A percentile compares a stretch with the other conserved stretches of the same genome.
Conservation (phyloP, 2,329 filamentous ascomycete genomes). For the Diaporthe sp. region DNA sequence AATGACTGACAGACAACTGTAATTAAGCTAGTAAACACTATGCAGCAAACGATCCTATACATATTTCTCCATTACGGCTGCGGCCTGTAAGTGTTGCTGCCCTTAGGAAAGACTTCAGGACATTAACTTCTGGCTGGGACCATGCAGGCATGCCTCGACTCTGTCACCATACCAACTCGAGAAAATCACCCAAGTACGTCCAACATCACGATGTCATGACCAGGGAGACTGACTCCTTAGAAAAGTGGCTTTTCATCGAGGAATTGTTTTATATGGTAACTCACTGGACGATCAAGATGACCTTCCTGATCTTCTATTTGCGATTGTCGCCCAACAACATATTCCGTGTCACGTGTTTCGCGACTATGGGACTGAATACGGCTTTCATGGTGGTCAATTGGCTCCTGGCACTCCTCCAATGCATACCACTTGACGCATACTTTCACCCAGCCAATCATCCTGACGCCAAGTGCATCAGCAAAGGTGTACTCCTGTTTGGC, state of each 20-base stretch:
- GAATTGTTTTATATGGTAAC: not conserved
- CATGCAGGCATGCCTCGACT: not conserved
- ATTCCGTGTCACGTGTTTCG: not conserved
- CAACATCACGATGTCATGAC: accelerated
- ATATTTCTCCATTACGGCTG: not conserved
- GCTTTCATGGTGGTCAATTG: not conserved
- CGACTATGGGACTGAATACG: not conserved
- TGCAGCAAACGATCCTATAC: not conserved
- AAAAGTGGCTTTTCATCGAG: not conserved
- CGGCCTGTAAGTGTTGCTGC: conserved; percentile 10
- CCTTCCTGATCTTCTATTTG: conserved; percentile 10
- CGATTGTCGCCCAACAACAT: not conserved
- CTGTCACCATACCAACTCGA: conserved; percentile 2
- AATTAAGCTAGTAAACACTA: not conserved
- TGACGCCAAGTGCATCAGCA: not conserved
- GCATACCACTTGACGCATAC: not conserved
- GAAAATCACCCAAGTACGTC: not conserved
- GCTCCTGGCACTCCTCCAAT: not conserved
- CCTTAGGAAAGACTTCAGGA: no score
- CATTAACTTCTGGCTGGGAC: no score
- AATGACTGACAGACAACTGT: not conserved
- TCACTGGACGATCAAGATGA: conserved; percentile 13
- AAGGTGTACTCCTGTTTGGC: not conserved
- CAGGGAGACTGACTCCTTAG: not conserved
- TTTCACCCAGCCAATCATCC: not conserved